Percentiles rank a stretch among this genome's conserved stretches.
These are phyloP conservation scores for Fraxinus anomala DNA, from an alignment of 257 asterid species.

Conservation along the genomic window DNA sequence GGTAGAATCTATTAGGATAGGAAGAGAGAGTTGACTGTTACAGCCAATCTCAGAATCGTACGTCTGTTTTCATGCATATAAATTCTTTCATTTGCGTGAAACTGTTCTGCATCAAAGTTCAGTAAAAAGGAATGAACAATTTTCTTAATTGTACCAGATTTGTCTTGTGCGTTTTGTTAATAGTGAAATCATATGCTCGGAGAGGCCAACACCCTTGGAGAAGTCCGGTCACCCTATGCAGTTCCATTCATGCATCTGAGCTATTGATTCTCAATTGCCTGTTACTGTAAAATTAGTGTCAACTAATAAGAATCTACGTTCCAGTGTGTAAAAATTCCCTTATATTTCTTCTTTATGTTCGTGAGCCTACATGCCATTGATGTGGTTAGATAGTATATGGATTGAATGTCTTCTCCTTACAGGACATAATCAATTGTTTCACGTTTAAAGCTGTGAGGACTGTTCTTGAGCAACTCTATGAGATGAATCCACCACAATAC, in stretches of 20 bases:
- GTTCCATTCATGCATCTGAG: not conserved
- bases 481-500: slow-evolving; percentile 67
- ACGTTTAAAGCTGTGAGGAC: slow-evolving; percentile 72
- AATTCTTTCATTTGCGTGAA: too few species aligned
- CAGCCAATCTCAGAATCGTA: too few species aligned
- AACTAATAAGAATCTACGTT: not conserved
- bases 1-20: too few species aligned
- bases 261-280: not conserved
- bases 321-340: not conserved
- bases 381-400: not conserved
- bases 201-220: not conserved
- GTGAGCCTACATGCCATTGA: not conserved
- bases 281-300: not conserved
- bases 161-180: not conserved
- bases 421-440: slow-evolving; percentile 55
- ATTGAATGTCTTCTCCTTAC: slow-evolving; percentile 13
- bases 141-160: not conserved
- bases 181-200: not conserved
- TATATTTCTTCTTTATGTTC: too few species aligned
- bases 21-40: too few species aligned
- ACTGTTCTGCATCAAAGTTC: too few species aligned
- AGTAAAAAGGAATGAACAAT: not conserved
- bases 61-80: too few species aligned
- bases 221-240: not conserved
- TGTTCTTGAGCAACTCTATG: slow-evolving; percentile 70